phyloP scores from a whole-genome alignment of 1,284 basidiomycete species.

The Cutaneotrichosporon mucoides region DNA sequence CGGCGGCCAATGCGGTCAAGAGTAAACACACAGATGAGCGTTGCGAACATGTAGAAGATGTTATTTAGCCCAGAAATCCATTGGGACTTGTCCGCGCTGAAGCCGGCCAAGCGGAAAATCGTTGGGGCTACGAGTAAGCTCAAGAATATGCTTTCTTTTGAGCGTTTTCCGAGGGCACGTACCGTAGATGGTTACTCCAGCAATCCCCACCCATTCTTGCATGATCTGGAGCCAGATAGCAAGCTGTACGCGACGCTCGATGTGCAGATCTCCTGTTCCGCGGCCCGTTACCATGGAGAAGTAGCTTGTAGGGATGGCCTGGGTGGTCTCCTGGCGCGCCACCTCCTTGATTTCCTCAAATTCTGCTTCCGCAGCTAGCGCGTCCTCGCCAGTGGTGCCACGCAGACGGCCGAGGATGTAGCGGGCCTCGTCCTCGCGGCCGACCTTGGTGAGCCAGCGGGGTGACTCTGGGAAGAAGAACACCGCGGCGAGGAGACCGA shows the following conservation, averaged over 20 bases:
- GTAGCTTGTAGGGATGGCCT: slow-evolving; percentile 18
- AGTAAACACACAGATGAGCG: slow-evolving; percentile 37
- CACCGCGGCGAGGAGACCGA: slow-evolving; percentile 49
- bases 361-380: slow-evolving; percentile 16
- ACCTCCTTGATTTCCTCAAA: slow-evolving; percentile 43
- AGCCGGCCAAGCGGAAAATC: slow-evolving; percentile 30
- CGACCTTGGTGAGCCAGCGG: slow-evolving; percentile 58
- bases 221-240: slow-evolving; percentile 45
- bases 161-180: no score
- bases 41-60: slow-evolving; percentile 43
- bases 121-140: slow-evolving; percentile 22
- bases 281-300: slow-evolving; percentile 17
- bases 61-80: slow-evolving; percentile 37
- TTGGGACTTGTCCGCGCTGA: slow-evolving; percentile 31
- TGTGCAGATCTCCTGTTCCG: slow-evolving; percentile 34
- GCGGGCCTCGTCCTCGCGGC: slow-evolving; percentile 36
- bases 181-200: slow-evolving; percentile 15
- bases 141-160: no score
- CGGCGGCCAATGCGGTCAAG: slow-evolving; percentile 29
- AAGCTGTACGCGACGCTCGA: slow-evolving; percentile 48
- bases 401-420: slow-evolving; percentile 44
- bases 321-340: slow-evolving; percentile 33
- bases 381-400: slow-evolving; percentile 17
- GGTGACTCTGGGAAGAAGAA: slow-evolving; percentile 55
- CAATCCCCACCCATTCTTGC: slow-evolving; percentile 39